Base-by-base conservation (phyloP, 2,329 filamentous ascomycete genomes). In the Podosphaera fusca region DNA sequence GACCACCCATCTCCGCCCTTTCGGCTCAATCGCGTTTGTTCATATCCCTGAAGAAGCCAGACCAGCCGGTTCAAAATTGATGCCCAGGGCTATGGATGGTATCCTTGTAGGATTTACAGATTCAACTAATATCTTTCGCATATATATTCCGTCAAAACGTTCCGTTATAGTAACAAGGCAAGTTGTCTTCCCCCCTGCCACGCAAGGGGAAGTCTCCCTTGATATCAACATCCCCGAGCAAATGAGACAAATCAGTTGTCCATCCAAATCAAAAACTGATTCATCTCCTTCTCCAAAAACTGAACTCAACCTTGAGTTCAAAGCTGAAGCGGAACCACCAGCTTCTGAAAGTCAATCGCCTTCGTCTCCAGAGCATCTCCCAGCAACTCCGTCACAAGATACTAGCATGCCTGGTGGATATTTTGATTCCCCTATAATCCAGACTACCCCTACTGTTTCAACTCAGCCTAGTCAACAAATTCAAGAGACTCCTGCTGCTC, bases 131-230 rank as follows among this genome's bases (percentile, higher is more conserved):
- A 55, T 55, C 31, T 55, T 55, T 35, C 35, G 52, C 33, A 52
- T 40, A 55, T 55, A 55, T 55, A 55, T 55, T 31, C 35, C 35
- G 31, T 55, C 52, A 35, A 40, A 40, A 55, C 10, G 52, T 30
- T 55, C 52, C 33, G 35, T 42, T 30, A 30, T 40, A 35, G 35
- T 55, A 29, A 29, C 35, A 42, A 55, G 52, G 31, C 34, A 55
- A 40, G 52, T 55, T 29, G n/a, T 55, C 30, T 42, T 55, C n/a
- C 52, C 52, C 21, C 34, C 9, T 29, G 14, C 35, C n/a, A 55
- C n/a, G 30, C 52, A 29, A 55, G 12, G 35, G 35, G 35, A 55
- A 38, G 52, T 42, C 35, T 55, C n/a, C 21, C 35, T 55, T 55
- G n/a, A 55, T 40, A 42, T 55, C 30, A 55, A 30, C 30, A 42